Evolutionary conservation across 768 basidiomycete species (phyloP).

Genomic region (Rubroboletus pulcherrimus): DNA sequence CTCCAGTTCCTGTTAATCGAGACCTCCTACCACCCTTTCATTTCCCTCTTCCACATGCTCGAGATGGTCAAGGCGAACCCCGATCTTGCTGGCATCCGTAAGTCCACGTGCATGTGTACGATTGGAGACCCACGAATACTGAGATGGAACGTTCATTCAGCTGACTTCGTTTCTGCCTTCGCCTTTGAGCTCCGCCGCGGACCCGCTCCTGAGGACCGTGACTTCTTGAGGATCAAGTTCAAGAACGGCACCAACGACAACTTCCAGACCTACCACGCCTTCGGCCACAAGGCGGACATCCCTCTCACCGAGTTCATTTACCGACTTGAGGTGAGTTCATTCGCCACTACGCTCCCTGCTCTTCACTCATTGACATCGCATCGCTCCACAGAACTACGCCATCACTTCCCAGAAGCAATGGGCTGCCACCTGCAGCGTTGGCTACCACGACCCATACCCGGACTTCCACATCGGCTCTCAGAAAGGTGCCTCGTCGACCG

Average conservation of each 20-base stretch:
- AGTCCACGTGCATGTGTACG: slow-evolving; percentile 28
- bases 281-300: slow-evolving; percentile 71
- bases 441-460: slow-evolving; percentile 28
- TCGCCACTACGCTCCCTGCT: neutral
- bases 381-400: slow-evolving; percentile 37
- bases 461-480: slow-evolving; percentile 29
- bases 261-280: slow-evolving; percentile 69
- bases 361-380: slow-evolving; percentile 1
- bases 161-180: slow-evolving; percentile 69
- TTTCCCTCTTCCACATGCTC: slow-evolving; percentile 80
- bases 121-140: slow-evolving; percentile 8
- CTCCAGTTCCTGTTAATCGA: slow-evolving; percentile 75
- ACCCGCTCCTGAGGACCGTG: slow-evolving; percentile 68
- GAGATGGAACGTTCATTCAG: slow-evolving; percentile 34
- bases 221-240: slow-evolving; percentile 83
- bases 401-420: slow-evolving; percentile 44
- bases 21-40: slow-evolving; percentile 88
- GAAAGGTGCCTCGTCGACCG: slow-evolving; percentile 30
- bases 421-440: slow-evolving; percentile 38
- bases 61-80: slow-evolving; percentile 57
- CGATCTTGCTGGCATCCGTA: slow-evolving; percentile 61
- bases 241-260: slow-evolving; percentile 69
- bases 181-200: slow-evolving; percentile 78
- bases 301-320: slow-evolving; percentile 85
- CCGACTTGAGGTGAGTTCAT: slow-evolving; percentile 58